Base-by-base conservation (phyloP, 768 basidiomycete species). In the Xerocomellus chrysenteron region DNA sequence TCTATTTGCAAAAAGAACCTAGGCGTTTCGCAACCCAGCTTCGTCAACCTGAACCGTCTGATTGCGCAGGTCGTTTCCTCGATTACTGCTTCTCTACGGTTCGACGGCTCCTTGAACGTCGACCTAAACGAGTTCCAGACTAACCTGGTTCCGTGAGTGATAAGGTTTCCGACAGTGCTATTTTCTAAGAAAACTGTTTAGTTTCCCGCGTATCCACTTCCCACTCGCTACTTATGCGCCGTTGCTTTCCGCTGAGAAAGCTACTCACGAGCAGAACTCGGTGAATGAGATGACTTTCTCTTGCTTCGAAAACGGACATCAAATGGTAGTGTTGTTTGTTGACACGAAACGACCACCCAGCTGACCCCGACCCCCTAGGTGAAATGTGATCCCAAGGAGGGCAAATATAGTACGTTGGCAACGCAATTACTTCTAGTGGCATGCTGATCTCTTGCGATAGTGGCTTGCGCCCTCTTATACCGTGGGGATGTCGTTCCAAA, bases 61-160 rank as follows among this genome's bases (percentile, higher is more conserved):
- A 98, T 98, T 68, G 95, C 97, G 14, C 97, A 98, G 71, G 97
- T 98, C 61, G 97, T 99, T 59, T 99, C 97, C 10, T 95, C 94
- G 52, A 86, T 98, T 74, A 98, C 96, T 24, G 95, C 95, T 32
- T 98, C 96, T 21, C 83, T 98, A 52, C 91, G 96, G 58, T 98
- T 98, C 74, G 95, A 96, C 66, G 96, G 96, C 26, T 95, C 94
- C 52, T 80, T 98, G 68, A 98, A 98, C 73, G 96, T 98, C 65
- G 96, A 98, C 75, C 74, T 98, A 65, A 93, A 90, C 74, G 96
- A 98, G 76, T 98, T 98, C 83, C 96, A 98, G 80, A 98, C 95
- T 48, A 98, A 98, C 77, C 78, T 98, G 74, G 95, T 98, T 51
- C 95, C 96, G 87, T 95, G 70, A 78, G 92, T 82, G 40, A 50